These are phyloP conservation scores for Chlorella sp. DNA, from an alignment of 139 green algal species.

Conservation along the genomic window DNA sequence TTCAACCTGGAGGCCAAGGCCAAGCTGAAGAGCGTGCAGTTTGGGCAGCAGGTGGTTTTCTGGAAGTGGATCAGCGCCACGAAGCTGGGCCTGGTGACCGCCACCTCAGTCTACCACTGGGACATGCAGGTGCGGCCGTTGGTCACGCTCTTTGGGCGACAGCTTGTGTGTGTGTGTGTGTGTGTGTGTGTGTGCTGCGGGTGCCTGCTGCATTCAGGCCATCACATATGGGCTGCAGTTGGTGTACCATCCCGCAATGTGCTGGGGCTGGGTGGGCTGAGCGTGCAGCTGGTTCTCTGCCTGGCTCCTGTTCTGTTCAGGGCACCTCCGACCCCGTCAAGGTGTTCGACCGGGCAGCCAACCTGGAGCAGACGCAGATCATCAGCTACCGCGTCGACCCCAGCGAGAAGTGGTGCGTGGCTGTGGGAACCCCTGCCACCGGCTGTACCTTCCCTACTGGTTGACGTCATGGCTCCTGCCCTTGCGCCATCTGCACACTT, in stretches of 20 bases:
- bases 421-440: background rate
- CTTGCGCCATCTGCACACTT: background rate
- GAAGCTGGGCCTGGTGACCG: constrained; percentile 94
- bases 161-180: background rate
- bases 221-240: background rate
- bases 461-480: too few relatives aligned
- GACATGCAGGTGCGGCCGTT: constrained; percentile 83
- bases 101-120: constrained; percentile 96
- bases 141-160: too few relatives aligned
- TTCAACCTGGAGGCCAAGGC: constrained; percentile 99
- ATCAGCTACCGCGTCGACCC: constrained; percentile 95
- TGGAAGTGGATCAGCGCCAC: constrained; percentile 96
- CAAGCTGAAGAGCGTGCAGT: constrained; percentile 98
- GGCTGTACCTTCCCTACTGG: background rate
- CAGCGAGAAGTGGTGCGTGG: constrained; percentile 90
- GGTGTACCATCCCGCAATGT: background rate
- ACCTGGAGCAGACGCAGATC: constrained; percentile 96
- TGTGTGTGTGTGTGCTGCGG: background rate
- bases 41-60: constrained; percentile 94
- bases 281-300: too few relatives aligned
- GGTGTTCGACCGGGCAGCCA: constrained; percentile 97
- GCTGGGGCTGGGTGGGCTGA: background rate
- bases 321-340: constrained; percentile 83
- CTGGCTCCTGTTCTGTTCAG: constrained; percentile 43
- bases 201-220: background rate